Evolutionary conservation across 1,284 basidiomycete species (phyloP).

Genomic region (Cutaneotrichosporon curvatum): DNA sequence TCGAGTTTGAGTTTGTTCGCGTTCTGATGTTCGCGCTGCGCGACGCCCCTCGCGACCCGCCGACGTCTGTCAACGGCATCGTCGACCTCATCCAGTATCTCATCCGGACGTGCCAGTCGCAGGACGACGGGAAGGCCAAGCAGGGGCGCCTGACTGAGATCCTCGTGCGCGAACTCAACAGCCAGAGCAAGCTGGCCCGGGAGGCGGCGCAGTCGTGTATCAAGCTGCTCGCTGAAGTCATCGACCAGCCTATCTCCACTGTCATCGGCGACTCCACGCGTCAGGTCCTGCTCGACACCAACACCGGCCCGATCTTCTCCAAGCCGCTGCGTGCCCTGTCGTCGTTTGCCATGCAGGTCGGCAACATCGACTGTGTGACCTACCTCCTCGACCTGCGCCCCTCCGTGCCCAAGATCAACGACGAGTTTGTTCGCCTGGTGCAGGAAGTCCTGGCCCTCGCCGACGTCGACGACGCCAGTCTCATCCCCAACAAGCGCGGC

Average conservation of each 20-base stretch:
- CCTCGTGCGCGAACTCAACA: conserved; percentile 83
- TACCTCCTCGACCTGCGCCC: conserved; percentile 81
- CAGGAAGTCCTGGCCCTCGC: conserved; percentile 93
- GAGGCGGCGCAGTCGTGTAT: conserved; percentile 79
- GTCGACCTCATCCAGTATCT: conserved; percentile 71
- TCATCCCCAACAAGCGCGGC: conserved; percentile 53
- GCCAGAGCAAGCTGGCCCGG: conserved; percentile 78
- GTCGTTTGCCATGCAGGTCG: conserved; percentile 93
- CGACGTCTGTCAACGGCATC: conserved; percentile 72
- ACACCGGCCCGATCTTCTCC: conserved; percentile 68
- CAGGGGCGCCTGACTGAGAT: conserved; percentile 63
- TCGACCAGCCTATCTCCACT: conserved; percentile 65
- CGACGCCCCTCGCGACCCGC: conserved; percentile 87
- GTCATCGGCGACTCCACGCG: conserved; percentile 72
- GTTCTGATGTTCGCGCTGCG: conserved; percentile 90
- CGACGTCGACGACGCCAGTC: conserved; percentile 83
- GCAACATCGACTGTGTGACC: conserved; percentile 94
- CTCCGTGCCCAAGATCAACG: conserved; percentile 79
- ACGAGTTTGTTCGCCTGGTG: conserved; percentile 84
- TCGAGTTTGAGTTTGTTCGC: conserved; percentile 84
- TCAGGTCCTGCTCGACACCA: conserved; percentile 66
- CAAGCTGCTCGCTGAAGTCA: conserved; percentile 67
- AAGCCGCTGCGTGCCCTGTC: conserved; percentile 96
- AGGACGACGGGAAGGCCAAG: conserved; percentile 41
- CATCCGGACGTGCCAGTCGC: conserved; percentile 61